Evolutionary conservation across 148 eudicot genomes (phyloP).

Genomic region (Cornus florida): DNA sequence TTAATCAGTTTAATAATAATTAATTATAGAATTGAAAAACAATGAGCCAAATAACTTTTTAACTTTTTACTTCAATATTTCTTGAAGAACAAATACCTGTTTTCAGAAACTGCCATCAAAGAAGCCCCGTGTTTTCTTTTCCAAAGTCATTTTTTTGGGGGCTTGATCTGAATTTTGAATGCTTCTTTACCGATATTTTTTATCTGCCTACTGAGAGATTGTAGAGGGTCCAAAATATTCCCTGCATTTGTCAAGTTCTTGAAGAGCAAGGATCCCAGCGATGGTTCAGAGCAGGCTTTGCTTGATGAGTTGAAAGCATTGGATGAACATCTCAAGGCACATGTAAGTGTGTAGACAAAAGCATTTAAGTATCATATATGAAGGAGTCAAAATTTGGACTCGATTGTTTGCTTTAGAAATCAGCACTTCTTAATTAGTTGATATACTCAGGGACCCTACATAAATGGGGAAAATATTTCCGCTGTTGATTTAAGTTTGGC

Average conservation of each 20-base stretch:
- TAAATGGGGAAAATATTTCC: conserved; percentile 47
- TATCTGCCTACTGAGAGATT: conserved; percentile 1
- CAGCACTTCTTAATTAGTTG: neutral
- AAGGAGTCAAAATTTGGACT: neutral
- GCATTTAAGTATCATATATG: neutral
- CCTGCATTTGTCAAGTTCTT: conserved; percentile 60
- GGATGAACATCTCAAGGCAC: conserved; percentile 77
- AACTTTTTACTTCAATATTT: no score
- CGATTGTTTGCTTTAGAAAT: neutral
- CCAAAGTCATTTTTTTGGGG: neutral
- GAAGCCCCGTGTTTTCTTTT: neutral
- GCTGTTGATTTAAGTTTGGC: conserved; percentile 91
- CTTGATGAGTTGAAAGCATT: conserved; percentile 74
- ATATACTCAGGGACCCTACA: neutral
- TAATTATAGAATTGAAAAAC: neutral
- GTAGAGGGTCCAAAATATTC: conserved; percentile 76
- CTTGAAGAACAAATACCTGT: neutral
- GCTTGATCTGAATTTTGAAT: neutral
- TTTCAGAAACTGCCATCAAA: neutral
- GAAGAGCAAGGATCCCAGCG: conserved; percentile 82
- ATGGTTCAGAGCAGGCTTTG: conserved; percentile 83
- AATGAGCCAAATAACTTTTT: neutral
- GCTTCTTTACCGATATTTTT: neutral
- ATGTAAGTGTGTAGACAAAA: conserved; percentile 37
- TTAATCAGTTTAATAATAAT: no score